phyloP scores from a whole-genome alignment of 2,329 filamentous ascomycete species.

The Arthrobotrys pseudoclavata region DNA sequence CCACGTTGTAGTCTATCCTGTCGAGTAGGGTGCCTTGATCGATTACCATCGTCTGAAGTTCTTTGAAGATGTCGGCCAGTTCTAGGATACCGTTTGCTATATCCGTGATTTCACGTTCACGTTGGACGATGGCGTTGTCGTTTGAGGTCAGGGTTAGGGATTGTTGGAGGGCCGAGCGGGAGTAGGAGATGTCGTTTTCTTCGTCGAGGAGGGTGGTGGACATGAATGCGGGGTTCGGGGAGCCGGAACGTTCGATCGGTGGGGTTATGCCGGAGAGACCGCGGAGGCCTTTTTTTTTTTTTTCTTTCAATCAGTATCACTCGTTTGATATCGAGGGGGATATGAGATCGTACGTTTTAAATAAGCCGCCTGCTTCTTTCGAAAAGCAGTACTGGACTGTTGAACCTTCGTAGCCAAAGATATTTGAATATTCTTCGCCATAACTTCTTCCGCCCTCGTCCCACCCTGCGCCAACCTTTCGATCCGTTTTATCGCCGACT shows the following conservation, averaged over 20 bases:
- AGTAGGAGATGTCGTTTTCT: constrained; percentile 91
- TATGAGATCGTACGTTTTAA: constrained; percentile 79
- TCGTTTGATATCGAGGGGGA: neutral
- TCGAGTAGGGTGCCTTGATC: constrained; percentile 92
- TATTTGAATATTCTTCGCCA: constrained; percentile 96
- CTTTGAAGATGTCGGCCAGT: constrained; percentile 94
- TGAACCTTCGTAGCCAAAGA: constrained; percentile 89
- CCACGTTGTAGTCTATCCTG: constrained; percentile 97
- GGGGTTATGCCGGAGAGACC: constrained; percentile 76
- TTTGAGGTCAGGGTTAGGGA: constrained; percentile 74
- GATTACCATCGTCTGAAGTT: constrained; percentile 94
- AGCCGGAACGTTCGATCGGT: constrained; percentile 70
- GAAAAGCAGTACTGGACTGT: constrained; percentile 89
- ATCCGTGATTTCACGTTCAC: constrained; percentile 96
- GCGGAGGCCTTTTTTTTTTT: constrained; percentile 74
- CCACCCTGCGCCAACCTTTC: constrained; percentile 83
- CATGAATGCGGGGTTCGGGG: constrained; percentile 70
- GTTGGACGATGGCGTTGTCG: constrained; percentile 87
- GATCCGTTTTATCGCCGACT: constrained; percentile 87
- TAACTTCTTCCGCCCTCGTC: constrained; percentile 86
- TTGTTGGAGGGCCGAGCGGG: constrained; percentile 83
- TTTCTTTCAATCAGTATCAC: neutral
- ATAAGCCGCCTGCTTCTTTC: constrained; percentile 97
- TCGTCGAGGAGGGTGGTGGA: constrained; percentile 93
- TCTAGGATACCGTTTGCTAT: constrained; percentile 99